Base-by-base conservation (phyloP, 148 eudicot species). In the Pouteria glomerata region DNA sequence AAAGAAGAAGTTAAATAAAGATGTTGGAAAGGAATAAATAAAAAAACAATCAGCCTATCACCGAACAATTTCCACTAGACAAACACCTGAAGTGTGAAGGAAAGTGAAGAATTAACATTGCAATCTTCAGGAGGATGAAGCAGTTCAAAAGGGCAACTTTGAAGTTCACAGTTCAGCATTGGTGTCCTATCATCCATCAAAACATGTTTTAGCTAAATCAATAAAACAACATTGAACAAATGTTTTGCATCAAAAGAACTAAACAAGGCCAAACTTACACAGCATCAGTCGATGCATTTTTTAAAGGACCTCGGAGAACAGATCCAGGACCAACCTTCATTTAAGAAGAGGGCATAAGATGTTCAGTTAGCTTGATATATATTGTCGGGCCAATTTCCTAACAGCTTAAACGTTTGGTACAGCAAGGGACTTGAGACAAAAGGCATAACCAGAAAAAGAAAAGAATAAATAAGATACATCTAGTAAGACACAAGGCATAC, bases 121-220 rank as follows among this genome's bases (percentile, higher is more conserved):
- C 99, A 96, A 69, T 96, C 99, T 48, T 96, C 97, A 66, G 99
- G 99, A 29, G 97, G 99, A 80, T 87, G 90, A 57, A 96, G 85
- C 70, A 96, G 81, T 71, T 96, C 99, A 63, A 18, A 21, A 7
- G 99, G 99, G 79, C 99, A 96, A 71, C 83, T 85, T 73, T 83
- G 70, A 57, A 68, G 76, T 70, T 90, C 90, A 84, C 99, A 96
- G 73, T 88, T 83, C 64, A 96, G 92, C 71, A 76, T 87, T 65
- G 97, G 96, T 26, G 81, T 82, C 90, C 97, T 96, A 73, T 26
- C 59, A 66, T 66, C 69, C 69, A 66, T 47, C 8, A 10, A 66
- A 27, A 29, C 29, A 15, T 7, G 21, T 26, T 60, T 78, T 51
- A 45, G 27, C 41, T 60, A 27, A 35, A n/a, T 47, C 26, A 68